phyloP scores from a whole-genome alignment of 2,329 filamentous ascomycete species.

The Pyrenophora seminiperda region DNA sequence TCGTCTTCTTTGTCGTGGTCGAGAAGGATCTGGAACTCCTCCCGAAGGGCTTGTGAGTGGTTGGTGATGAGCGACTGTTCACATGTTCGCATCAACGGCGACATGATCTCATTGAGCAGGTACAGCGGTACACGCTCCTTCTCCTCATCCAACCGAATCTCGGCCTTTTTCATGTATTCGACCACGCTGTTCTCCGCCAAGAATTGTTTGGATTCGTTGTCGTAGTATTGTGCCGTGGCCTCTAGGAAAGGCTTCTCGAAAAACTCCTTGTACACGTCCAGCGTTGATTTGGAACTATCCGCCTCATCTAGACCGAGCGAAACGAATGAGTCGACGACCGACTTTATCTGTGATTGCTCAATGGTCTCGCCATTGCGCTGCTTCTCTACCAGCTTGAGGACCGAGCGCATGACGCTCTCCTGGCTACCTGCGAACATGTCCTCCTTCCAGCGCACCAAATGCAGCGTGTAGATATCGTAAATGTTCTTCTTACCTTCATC shows the following conservation, averaged over 20 bases:
- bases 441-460: slow-evolving; percentile 92
- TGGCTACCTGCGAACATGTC: slow-evolving; percentile 87
- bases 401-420: slow-evolving; percentile 89
- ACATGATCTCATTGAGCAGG: slow-evolving; percentile 85
- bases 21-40: slow-evolving; percentile 92
- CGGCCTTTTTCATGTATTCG: slow-evolving; percentile 99
- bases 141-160: slow-evolving; percentile 85
- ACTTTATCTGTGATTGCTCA: slow-evolving; percentile 95
- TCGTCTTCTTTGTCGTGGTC: slow-evolving; percentile 96
- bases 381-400: slow-evolving; percentile 93
- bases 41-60: slow-evolving; percentile 82
- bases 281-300: slow-evolving; percentile 89
- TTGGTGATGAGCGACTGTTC: slow-evolving; percentile 88
- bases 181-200: slow-evolving; percentile 96
- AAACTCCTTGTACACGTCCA: slow-evolving; percentile 90
- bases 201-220: slow-evolving; percentile 90
- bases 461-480: slow-evolving; percentile 96
- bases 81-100: slow-evolving; percentile 82
- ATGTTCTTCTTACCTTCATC: slow-evolving; percentile 98
- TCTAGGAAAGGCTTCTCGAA: slow-evolving; percentile 92
- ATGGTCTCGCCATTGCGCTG: slow-evolving; percentile 98
- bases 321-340: slow-evolving; percentile 92
- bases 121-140: slow-evolving; percentile 93
- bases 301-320: slow-evolving; percentile 92
- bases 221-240: slow-evolving; percentile 84